Evolutionary conservation across 1,284 basidiomycete genomes (phyloP), one percentile per base, ranked within the genome.

Genomic region (Rhodotorula glutinis): DNA sequence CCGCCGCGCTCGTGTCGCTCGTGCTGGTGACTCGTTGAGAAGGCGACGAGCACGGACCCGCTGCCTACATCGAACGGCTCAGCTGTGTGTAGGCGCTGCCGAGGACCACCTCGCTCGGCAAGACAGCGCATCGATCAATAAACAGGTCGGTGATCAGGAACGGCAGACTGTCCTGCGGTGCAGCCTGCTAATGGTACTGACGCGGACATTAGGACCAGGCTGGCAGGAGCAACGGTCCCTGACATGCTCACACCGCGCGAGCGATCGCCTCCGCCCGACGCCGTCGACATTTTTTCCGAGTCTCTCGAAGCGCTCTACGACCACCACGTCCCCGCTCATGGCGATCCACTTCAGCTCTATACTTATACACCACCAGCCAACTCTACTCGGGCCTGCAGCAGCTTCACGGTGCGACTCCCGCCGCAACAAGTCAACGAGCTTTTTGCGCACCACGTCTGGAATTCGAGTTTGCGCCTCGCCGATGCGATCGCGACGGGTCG

Each of bases 391-490:
- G 47, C 4, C 2, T 23, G 11, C 23, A 29, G 13, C 41, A 49
- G 1, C 46, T 41, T 65, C 40, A 46, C 29, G 9, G 58, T 61
- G 41, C 57, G 60, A 10, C 53, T 65, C 10, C 67, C 63, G 16
- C 67, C 61, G 23, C 65, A 63, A 40, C 56, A 65, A 13, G 44
- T 56, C 33, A 66, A 58, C 52, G 23, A 44, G 41, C 56, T 67
- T 7, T 67, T 67, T 33, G 62, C 69, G 3, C 65, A 71, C 29
- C 58, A 57, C 29, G 68, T 62, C 38, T 69, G 63, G 62, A 52
- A 61, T 10, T 33, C 46, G 27, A 38, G 27, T 13, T 29, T 62
- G 41, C 11, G 60, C 14, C 29, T 64, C 57, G 65, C 52, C 49
- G 62, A 40, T n/a, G 43, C 29, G 30, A 27, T 63, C 19, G 44